Conservation (phyloP, 495 filamentous ascomycete species). For the Aspergillus wentii region DNA sequence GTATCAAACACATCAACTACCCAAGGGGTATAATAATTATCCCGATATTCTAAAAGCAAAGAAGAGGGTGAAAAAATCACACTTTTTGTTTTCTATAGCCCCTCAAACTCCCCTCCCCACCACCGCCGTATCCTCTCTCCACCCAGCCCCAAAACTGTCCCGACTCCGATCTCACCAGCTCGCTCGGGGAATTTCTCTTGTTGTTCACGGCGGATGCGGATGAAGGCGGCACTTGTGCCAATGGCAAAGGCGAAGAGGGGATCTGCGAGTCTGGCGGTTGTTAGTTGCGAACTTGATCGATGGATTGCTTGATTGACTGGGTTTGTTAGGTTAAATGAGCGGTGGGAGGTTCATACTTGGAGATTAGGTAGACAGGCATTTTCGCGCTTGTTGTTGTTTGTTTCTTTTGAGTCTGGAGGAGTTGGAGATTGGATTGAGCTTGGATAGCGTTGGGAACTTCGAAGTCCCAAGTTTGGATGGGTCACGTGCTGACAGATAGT, state of each 20-base stretch:
- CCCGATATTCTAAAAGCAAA: background rate
- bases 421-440: no score
- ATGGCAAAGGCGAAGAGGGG: constrained; percentile 84
- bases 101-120: constrained; percentile 43
- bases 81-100: constrained; percentile 23
- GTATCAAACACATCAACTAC: no score
- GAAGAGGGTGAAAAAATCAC: background rate
- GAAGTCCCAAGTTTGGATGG: no score
- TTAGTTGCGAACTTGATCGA: background rate
- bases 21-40: background rate
- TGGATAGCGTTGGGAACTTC: no score
- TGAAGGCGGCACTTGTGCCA: constrained; percentile 56
- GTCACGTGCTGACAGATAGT: no score
- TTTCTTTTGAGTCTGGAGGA: no score
- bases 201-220: constrained; percentile 74
- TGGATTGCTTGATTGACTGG: background rate
- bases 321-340: background rate
- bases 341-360: constrained; percentile 25
- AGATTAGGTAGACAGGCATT: constrained; percentile 39
- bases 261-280: constrained; percentile 57
- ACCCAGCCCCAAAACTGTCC: constrained; percentile 23
- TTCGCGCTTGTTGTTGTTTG: no score
- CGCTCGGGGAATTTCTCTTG: constrained; percentile 47
- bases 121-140: constrained; percentile 30
- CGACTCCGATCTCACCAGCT: constrained; percentile 27